These are phyloP conservation scores for Ceratobasidium papillatum DNA, from an alignment of 1,284 basidiomycete genomes.

Conservation along the genomic window DNA sequence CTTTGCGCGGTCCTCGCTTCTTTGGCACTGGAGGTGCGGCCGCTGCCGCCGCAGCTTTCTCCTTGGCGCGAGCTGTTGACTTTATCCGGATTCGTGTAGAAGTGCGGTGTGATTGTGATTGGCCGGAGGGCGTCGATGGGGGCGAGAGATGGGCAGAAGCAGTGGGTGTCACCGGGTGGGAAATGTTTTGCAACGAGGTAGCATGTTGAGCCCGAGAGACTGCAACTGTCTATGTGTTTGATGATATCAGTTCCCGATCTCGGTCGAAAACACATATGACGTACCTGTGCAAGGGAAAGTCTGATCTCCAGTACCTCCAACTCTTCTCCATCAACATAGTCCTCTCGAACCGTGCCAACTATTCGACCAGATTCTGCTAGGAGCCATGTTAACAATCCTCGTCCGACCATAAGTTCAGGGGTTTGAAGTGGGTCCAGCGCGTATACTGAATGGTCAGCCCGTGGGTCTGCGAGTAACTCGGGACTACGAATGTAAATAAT, in stretches of 20 bases:
- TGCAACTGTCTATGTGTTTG: not conserved
- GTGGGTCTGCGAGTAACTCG: constrained; percentile 23
- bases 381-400: constrained; percentile 7
- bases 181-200: constrained; percentile 2
- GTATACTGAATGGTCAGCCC: constrained; percentile 24
- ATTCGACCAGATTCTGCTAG: constrained; percentile 18
- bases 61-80: not conserved
- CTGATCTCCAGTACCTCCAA: constrained; percentile 25
- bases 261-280: not conserved
- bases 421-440: constrained; percentile 19
- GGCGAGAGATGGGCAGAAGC: constrained; percentile 5
- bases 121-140: constrained; percentile 5
- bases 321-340: constrained; percentile 29
- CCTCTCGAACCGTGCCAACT: constrained; percentile 9
- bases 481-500: not conserved
- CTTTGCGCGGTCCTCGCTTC: constrained; percentile 3
- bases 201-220: constrained; percentile 19
- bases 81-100: not conserved
- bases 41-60: constrained; percentile 2
- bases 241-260: not conserved
- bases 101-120: not conserved
- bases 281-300: constrained; percentile 16
- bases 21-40: constrained; percentile 1
- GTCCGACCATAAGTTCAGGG: constrained; percentile 21
- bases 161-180: not conserved